Base-by-base conservation (phyloP, 1,284 basidiomycete species). In the Ustilago hordei region DNA sequence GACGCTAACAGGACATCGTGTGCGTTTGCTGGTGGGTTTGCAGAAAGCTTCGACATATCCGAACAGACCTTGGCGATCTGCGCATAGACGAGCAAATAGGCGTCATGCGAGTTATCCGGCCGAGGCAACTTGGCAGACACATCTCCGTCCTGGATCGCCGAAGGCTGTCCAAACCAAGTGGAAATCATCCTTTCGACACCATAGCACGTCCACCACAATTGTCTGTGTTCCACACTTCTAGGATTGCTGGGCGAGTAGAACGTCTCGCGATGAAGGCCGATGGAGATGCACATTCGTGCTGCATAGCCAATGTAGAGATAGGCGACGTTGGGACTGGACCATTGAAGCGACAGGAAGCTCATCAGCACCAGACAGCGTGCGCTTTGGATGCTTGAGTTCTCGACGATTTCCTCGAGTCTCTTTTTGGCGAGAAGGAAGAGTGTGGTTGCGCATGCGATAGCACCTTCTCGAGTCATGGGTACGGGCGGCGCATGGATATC, bases 171-270 rank as follows among this genome's bases (percentile, higher is more conserved):
- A 39, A 78, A 78, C 67, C 70, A 78, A 1, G 70, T 74, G 23
- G 75, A 74, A 57, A 78, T 70, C 64, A 69, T 67, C 38, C 75
- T 59, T 47, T 78, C 75, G 57, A 68, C 56, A 35, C 68, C 63
- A 39, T 78, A 78, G 68, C 75, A 78, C 4, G 71, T 74, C 75
- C 75, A 78, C 75, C 75, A 78, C 4, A 78, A 59, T 41, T 72
- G 71, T 0, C 66, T 71, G 48, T 74, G 64, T 41, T 74, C 71
- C 13, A 64, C 52, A 32, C 71, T 74, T 7, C 55, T 35, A 3
- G 71, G 67, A 41, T 70, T 74, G 67, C 55, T 67, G 2, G 71
- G 48, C 35, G 67, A 54, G 62, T 74, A 74, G 53, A 69, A 78
- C 1, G 75, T 70, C 38, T 78, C 75, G 47, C 75, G 70, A 48